Base-by-base conservation (phyloP, 768 basidiomycete species). In the Mycena floridula region DNA sequence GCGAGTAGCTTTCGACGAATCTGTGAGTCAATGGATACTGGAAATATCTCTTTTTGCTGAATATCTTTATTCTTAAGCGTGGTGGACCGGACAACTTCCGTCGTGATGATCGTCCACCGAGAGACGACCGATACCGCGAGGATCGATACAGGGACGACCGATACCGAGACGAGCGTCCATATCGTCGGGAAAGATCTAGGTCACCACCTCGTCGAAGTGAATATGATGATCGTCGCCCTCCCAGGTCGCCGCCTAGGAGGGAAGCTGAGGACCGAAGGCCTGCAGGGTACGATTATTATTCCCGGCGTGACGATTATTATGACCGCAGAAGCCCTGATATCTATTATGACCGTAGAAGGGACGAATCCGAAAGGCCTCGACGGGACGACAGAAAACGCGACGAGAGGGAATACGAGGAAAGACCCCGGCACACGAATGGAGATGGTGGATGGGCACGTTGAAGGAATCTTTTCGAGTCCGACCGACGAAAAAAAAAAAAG, bases 251-350 rank as follows among this genome's bases (percentile, higher is more conserved):
- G 61, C 75, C 80, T 48, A 76, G 72, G 76, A 85, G 87, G 76
- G 85, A 89, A 58, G 70, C 70, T 67, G 85, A 89, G 73, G 85
- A 89, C 68, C 81, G 74, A 77, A 83, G 84, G 76, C 78, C 85
- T 81, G 83, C 85, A 82, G 86, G 85, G 81, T 87, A 89, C 81
- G 88, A 89, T 79, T 84, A 88, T 78, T 74, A 80, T 7, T 18
- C 32, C 66, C 82, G 88, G 65, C 82, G 88, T 67, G 85, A 84
- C 59, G 81, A 79, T 59, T 79, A 81, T 79, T 84, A 86, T 81
- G 82, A 82, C 66, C 84, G 79, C 71, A 81, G 79, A 81, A 76
- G 69, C 63, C 84, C 84, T 81, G 83, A 88, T 76, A 77, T 77
- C 73, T 80, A 84, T 81, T 81, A 82, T 82, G 85, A 88, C 65